Percentiles rank a stretch among this genome's conserved stretches.
Conservation (phyloP, 192 early-diverging fungal genomes). For the Pecoramyces ruminantium region DNA sequence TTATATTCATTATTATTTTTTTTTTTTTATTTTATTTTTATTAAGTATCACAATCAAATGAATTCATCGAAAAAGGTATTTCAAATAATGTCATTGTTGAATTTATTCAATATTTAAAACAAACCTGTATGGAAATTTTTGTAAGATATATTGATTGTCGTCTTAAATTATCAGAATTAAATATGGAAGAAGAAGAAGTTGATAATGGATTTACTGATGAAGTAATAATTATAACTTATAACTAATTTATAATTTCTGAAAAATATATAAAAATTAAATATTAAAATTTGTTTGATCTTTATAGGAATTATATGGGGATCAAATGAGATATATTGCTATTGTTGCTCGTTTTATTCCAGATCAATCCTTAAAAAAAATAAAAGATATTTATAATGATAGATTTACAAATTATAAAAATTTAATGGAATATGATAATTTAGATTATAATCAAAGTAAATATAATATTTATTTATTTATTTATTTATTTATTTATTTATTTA, state of each 20-base stretch:
- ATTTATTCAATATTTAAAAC: background rate
- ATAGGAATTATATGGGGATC: conserved; percentile 53
- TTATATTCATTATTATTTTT: no score
- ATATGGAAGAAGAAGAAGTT: background rate
- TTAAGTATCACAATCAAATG: background rate
- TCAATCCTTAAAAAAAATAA: conserved; percentile 25
- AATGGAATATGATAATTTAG: conserved; percentile 17
- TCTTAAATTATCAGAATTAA: background rate
- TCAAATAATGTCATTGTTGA: background rate
- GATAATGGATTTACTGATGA: background rate
- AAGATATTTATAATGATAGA: conserved; percentile 27
- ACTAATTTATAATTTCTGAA: no score
- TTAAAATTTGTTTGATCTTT: no score
- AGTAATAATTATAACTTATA: no score
- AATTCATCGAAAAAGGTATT: background rate
- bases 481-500: no score
- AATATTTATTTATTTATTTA: no score
- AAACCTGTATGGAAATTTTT: background rate
- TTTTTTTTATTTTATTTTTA: no score
- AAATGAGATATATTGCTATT: conserved; percentile 41
- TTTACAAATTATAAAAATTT: conserved; percentile 21
- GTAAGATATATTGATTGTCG: background rate
- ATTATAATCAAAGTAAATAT: conserved; percentile 6
- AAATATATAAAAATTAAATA: no score
- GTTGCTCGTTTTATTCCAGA: conserved; percentile 39